Base-by-base conservation (phyloP, 2,329 filamentous ascomycete species). In the Leptodontidium sp. region DNA sequence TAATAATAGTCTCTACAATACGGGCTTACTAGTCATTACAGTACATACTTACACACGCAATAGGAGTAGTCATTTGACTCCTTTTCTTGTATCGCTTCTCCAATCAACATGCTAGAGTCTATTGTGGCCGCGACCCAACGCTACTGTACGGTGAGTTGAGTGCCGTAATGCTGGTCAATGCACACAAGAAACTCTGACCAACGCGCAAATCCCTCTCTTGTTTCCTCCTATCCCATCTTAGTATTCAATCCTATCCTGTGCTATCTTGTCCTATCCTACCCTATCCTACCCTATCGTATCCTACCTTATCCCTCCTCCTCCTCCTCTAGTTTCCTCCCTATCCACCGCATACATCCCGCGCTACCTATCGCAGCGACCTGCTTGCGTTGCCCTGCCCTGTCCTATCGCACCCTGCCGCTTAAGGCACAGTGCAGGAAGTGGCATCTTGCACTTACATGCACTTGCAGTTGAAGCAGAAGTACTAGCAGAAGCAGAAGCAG, bases 31-130 rank as follows among this genome's bases (percentile, higher is more conserved):
- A 32, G 3, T 32, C 29, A 4, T 32, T 32, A 32, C 29, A 32
- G 29, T 32, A 32, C 29, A 50, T 21, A 50, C 12, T 50, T 9
- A 24, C 21, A 21, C 47, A 26, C 21, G 11, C 29, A 58, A 40
- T 21, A 24, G 32, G 32, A 58, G 53, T 11, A 58, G 53, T 58
- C 53, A 58, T 58, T 58, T 58, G 53, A 58, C 17, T 38, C 8
- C 9, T 24, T 29, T 29, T 52, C 1, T 14, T 21, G 12, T 24
- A 26, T 50, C 6, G 15, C n/a, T 57, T n/a, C 53, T 58, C 53
- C 53, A 55, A 58, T 40, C 53, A 40, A 40, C 14, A 15, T 17
- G 8, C 26, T 35, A 24, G 7, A 38, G 6, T 40, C 15, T 40
- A 38, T n/a, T 58, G 35, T 57, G 2, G 52, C 29, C 29, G 38